These are phyloP conservation scores for Penicillium subrubescens DNA, from an alignment of 495 filamentous ascomycete species.

Conservation along the genomic window DNA sequence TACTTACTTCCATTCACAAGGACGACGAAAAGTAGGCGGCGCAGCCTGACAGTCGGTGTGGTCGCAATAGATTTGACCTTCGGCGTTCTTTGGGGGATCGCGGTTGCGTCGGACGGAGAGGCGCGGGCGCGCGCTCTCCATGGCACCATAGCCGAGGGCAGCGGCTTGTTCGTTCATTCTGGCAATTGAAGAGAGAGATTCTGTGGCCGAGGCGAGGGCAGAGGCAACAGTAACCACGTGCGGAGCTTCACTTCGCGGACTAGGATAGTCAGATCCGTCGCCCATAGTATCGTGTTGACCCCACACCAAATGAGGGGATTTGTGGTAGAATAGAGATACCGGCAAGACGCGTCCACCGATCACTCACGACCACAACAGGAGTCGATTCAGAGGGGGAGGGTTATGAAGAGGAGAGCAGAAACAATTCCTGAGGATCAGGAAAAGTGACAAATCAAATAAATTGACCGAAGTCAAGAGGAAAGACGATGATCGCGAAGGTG, in stretches of 20 bases:
- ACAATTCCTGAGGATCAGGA: background rate
- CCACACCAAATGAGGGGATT: constrained; percentile 37
- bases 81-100: constrained; percentile 62
- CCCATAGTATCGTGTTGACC: constrained; percentile 46
- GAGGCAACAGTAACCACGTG: constrained; percentile 40
- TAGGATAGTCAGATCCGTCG: constrained; percentile 55
- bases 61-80: constrained; percentile 73
- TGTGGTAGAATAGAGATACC: constrained; percentile 31
- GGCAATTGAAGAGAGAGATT: constrained; percentile 38
- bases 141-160: constrained; percentile 29
- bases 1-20: constrained; percentile 91
- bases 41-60: constrained; percentile 59
- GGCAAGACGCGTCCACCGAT: constrained; percentile 26
- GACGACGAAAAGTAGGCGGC: constrained; percentile 68
- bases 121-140: constrained; percentile 47
- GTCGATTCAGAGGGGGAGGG: background rate
- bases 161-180: constrained; percentile 45
- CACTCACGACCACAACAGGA: constrained; percentile 13
- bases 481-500: constrained; percentile 10
- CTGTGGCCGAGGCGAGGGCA: constrained; percentile 42
- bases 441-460: constrained; percentile 15
- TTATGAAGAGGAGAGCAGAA: background rate
- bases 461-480: constrained; percentile 11
- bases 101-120: constrained; percentile 51
- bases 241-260: constrained; percentile 53